Conservation (phyloP, 208 protist species). For the Tritrichomonas musculus region DNA sequence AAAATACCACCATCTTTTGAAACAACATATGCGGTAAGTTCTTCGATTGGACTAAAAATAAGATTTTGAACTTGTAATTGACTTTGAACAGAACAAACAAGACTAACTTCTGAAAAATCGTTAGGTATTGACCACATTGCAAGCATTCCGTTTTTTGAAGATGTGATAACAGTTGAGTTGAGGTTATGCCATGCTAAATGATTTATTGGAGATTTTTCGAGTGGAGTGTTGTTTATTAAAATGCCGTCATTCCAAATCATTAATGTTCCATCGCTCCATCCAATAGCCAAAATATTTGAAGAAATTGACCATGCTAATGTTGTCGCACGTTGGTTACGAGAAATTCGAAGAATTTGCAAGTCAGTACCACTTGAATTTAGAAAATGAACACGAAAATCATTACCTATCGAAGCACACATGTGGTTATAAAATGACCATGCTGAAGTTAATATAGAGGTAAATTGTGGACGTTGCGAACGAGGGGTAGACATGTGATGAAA, state of each 20-base stretch:
- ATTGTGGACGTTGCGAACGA: background rate
- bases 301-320: background rate
- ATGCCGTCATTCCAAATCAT: background rate
- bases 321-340: background rate
- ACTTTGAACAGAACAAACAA: background rate
- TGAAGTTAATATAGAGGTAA: background rate
- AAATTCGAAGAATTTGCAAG: background rate
- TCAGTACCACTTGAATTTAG: background rate
- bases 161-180: background rate
- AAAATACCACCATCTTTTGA: background rate
- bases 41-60: background rate
- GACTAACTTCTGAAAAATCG: background rate
- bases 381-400: constrained; percentile 11
- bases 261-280: background rate
- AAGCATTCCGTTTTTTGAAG: background rate
- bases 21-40: background rate
- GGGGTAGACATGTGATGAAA: background rate
- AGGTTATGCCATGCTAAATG: background rate
- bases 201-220: background rate
- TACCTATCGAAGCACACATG: background rate
- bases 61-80: background rate
- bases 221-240: background rate
- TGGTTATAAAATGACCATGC: background rate
- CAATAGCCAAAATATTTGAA: background rate
- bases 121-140: background rate